Conservation (phyloP, 768 basidiomycete species). For the Leucocoprinus birnbaumii region DNA sequence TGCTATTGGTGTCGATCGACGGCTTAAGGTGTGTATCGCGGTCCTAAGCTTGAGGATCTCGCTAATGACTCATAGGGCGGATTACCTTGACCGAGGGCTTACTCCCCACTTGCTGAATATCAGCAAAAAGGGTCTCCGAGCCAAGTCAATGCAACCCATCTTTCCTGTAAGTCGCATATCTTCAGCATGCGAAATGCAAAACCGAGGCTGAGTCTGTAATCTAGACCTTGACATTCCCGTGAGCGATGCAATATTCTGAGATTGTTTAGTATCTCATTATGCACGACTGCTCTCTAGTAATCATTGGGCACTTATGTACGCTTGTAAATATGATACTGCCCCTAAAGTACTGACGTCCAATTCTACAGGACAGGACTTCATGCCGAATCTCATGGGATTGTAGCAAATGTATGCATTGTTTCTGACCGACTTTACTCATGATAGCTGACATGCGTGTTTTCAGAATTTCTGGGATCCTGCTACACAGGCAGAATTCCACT, state of each 20-base stretch:
- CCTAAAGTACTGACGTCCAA: too few species aligned
- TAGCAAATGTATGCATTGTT: conserved; percentile 65
- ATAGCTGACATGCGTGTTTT: not conserved
- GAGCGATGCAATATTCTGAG: conserved; percentile 29
- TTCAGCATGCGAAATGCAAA: too few species aligned
- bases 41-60: not conserved
- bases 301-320: conserved; percentile 86
- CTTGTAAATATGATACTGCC: conserved; percentile 2
- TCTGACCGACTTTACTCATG: not conserved
- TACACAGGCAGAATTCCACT: conserved; percentile 62
- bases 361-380: conserved; percentile 82
- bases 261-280: conserved; percentile 8
- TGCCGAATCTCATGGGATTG: conserved; percentile 88
- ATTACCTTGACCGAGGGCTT: conserved; percentile 82
- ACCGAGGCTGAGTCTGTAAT: too few species aligned
- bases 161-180: conserved; percentile 59
- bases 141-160: conserved; percentile 83
- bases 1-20: conserved; percentile 84
- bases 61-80: conserved; percentile 48
- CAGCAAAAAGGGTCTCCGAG: conserved; percentile 79
- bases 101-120: conserved; percentile 83
- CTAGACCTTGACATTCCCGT: conserved; percentile 92
- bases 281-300: conserved; percentile 53
- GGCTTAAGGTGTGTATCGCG: conserved; percentile 59
- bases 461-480: conserved; percentile 88